Conservation (phyloP, 192 early-diverging fungal genomes). For the Mortierella claussenii region DNA sequence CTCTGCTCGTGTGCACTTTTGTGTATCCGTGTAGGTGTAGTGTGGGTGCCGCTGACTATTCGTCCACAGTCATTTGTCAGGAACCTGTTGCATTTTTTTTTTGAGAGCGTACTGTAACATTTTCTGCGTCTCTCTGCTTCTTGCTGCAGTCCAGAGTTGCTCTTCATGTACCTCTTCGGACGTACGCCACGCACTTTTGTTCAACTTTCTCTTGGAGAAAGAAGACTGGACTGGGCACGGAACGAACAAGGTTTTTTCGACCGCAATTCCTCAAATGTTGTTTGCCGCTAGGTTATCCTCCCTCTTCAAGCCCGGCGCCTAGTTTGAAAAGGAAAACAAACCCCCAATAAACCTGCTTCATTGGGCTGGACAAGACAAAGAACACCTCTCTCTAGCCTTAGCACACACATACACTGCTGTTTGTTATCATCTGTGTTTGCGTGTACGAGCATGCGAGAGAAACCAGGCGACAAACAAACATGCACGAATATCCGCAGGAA, state of each 20-base stretch:
- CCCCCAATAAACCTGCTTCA: neutral
- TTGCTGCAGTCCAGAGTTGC: no score
- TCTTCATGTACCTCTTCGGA: constrained; percentile 42
- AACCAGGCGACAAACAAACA: constrained; percentile 13
- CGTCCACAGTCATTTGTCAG: neutral
- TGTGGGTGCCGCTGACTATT: no score
- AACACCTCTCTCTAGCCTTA: no score
- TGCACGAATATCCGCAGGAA: constrained; percentile 2
- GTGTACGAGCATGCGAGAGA: no score
- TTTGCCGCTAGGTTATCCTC: no score
- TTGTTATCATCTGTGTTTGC: no score
- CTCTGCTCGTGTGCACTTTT: neutral
- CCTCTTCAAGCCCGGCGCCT: no score
- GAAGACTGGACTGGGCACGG: no score
- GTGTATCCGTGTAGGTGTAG: neutral
- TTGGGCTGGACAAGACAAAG: constrained; percentile 8
- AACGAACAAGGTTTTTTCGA: no score
- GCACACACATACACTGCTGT: no score
- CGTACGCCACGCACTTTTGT: constrained; percentile 39
- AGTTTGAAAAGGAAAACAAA: neutral
- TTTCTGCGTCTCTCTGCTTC: no score
- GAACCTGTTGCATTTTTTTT: no score
- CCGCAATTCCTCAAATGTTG: neutral
- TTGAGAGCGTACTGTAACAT: neutral
- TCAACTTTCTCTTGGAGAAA: neutral